Percentiles rank a stretch among this genome's conserved stretches.
These are phyloP conservation scores for Plasmodium falciparum DNA, from an alignment of 169 alveolate species.

Conservation along the genomic window DNA sequence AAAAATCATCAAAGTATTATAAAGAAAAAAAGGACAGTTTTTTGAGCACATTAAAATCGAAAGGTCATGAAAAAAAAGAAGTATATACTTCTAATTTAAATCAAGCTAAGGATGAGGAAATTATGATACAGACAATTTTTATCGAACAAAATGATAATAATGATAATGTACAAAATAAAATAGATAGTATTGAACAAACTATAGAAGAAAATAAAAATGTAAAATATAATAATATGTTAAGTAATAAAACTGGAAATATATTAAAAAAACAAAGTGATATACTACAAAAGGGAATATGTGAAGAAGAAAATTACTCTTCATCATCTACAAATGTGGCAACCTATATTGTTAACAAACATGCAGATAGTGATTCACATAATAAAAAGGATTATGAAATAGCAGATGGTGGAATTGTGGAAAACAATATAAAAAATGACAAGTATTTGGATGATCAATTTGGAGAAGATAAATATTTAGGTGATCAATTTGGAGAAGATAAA, in stretches of 20 bases:
- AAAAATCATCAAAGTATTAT: conserved; percentile 18
- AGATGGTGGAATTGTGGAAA: no score
- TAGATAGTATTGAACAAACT: conserved; percentile 28
- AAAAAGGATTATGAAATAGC: no score
- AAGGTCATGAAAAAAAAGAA: conserved; percentile 16
- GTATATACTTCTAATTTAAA: not conserved
- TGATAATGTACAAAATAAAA: conserved; percentile 31
- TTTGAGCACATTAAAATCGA: not conserved
- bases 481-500: no score
- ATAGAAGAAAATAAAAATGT: conserved; percentile 31
- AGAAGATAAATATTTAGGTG: no score
- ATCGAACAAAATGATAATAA: conserved; percentile 44
- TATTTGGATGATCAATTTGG: no score
- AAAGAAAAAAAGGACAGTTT: conserved; percentile 19
- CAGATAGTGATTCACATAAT: no score
- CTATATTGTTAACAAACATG: no score
- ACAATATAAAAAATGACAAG: no score
- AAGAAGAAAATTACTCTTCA: no score
- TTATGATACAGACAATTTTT: conserved; percentile 30
- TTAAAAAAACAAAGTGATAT: conserved; percentile 12
- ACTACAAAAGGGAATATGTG: not conserved
- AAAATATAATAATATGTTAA: not conserved
- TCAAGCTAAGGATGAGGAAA: conserved; percentile 24
- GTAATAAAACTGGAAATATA: conserved; percentile 1
- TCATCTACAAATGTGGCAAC: no score